A percentile compares a stretch with the other conserved stretches of the same genome.
Conservation (phyloP, 306 rosid genomes). For the Begonia fuchsioides region DNA sequence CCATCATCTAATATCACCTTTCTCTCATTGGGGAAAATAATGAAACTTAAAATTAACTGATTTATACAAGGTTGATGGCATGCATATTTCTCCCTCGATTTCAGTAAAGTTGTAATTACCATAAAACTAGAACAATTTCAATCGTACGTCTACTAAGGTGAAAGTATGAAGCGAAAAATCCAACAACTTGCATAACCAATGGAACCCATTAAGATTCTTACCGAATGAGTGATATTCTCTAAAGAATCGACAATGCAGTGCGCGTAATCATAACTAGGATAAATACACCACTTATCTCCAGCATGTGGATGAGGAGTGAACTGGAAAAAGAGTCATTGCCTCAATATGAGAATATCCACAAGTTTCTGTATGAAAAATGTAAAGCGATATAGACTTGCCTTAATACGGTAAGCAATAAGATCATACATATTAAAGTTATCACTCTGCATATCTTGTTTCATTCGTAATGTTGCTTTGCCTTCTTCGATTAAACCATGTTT, state of each 20-base stretch:
- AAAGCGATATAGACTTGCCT: slow-evolving; percentile 31
- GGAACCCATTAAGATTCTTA: slow-evolving; percentile 24
- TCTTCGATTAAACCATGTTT: slow-evolving; percentile 65
- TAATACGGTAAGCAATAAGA: slow-evolving; percentile 91
- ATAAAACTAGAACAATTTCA: no score
- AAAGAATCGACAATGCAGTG: slow-evolving; percentile 98
- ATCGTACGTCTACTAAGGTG: no score
- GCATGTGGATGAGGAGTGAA: slow-evolving; percentile 95
- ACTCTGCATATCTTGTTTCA: slow-evolving; percentile 99
- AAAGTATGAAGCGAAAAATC: no score
- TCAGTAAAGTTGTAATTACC: no score
- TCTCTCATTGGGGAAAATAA: no score
- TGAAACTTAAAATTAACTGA: no score
- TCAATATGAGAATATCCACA: slow-evolving; percentile 7
- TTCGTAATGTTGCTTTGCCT: slow-evolving; percentile 93
- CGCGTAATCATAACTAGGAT: slow-evolving; percentile 95
- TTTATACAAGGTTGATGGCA: no score
- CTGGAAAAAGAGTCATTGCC: slow-evolving; percentile 27
- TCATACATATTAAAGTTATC: slow-evolving; percentile 94
- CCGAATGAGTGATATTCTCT: slow-evolving; percentile 93
- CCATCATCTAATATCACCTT: no score
- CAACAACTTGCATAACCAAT: not conserved
- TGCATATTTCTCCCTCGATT: no score
- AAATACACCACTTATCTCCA: slow-evolving; percentile 98
- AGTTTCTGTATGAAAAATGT: slow-evolving; percentile 5